Base-by-base conservation (phyloP, 768 basidiomycete species). In the Pleurotus citrinopileatus region DNA sequence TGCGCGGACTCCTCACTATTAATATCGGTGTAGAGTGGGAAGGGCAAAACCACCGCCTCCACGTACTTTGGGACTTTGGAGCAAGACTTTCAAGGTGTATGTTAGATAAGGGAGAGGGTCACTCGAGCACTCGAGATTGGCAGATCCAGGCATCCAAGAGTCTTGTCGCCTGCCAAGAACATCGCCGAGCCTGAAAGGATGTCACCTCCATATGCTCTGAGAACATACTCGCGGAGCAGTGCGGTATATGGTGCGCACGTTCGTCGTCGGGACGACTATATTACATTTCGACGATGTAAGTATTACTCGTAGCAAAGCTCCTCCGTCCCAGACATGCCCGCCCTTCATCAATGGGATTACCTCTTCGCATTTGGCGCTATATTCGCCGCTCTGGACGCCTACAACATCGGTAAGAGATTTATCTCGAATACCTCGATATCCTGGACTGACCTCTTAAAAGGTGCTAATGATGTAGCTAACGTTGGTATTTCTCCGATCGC, bases 381-480 rank as follows among this genome's bases (percentile, higher is more conserved):
- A 40, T 61, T 62, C 56, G 59, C 58, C 17, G 12, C 27, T 28
- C 22, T 55, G 4, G 20, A 34, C n/a, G 40, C 42, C 20, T 53
- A 51, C 28, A 50, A 52, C 28, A 42, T 43, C 23, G 42, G 40
- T 37, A 13, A 5, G 23, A 15, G 32, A 26, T 19, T 28, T 38
- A 13, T 12, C 32, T 42, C n/a, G 1, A 23, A 3, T 25, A 17
- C 4, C 20, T 48, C 53, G 40, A 54, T 57, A 20, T 52, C 52
- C 10, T 59, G 62, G 22, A 55, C 60, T 60, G 61, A 60, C 10
- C 62, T 58, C 54, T 60, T 64, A 52, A 59, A 61, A 51, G 65
- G 65, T 38, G 65, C 63, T 8, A 67, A 67, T 47, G 65, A 65
- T 63, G 65, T 67, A n/a, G 63, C 65, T 19, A 65, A 67, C 61